Evolutionary conservation across 208 protist species (phyloP).

Genomic region (Leishmania tarentolae): DNA sequence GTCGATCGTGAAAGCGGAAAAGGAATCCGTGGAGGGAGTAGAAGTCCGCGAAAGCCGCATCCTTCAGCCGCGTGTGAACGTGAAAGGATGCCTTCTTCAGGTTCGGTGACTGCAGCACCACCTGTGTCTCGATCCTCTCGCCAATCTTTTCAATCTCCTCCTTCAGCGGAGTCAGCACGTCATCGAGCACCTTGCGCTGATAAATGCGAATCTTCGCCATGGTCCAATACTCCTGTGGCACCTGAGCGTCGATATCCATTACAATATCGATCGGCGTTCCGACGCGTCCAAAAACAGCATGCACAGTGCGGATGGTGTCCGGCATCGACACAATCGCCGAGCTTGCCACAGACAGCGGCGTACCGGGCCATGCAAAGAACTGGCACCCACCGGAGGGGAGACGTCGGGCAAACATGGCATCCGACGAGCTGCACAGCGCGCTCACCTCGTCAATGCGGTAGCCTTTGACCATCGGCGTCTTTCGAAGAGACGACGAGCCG

Average conservation of each 20-base stretch:
- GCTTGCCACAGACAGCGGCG: constrained; percentile 64
- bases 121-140: constrained; percentile 75
- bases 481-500: constrained; percentile 17
- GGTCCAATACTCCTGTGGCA: constrained; percentile 85
- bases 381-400: constrained; percentile 82
- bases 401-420: constrained; percentile 83
- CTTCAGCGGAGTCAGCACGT: constrained; percentile 52
- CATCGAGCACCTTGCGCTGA: constrained; percentile 77
- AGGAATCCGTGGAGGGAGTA: constrained; percentile 83
- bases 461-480: constrained; percentile 84
- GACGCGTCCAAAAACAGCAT: constrained; percentile 79
- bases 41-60: constrained; percentile 86
- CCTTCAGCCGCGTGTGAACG: constrained; percentile 85
- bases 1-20: constrained; percentile 62
- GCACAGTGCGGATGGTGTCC: constrained; percentile 85
- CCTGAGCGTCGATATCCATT: constrained; percentile 85
- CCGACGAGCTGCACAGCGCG: constrained; percentile 49
- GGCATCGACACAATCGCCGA: constrained; percentile 83
- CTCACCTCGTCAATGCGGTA: constrained; percentile 82
- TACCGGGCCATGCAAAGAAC: constrained; percentile 90
- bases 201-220: constrained; percentile 74
- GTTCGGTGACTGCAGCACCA: constrained; percentile 89
- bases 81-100: constrained; percentile 91
- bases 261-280: constrained; percentile 80
- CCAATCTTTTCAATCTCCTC: constrained; percentile 78